A percentile compares a stretch with the other conserved stretches of the same genome.
Conservation (phyloP, 1,284 basidiomycete species). For the Trichosporon sp. region DNA sequence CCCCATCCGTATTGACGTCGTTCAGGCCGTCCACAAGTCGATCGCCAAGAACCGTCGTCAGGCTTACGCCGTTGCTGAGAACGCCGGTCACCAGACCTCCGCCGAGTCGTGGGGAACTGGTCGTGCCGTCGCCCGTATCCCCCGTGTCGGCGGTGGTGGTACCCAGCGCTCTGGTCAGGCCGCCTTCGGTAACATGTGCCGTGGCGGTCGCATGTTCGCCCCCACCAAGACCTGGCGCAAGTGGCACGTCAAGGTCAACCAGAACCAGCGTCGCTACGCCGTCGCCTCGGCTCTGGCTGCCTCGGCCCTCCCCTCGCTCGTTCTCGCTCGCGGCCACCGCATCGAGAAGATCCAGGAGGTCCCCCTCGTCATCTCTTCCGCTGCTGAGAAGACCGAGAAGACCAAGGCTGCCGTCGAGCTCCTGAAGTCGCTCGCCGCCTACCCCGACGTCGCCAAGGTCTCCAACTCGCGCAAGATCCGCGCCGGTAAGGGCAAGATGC, state of each 20-base stretch:
- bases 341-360: constrained; percentile 98
- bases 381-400: constrained; percentile 86
- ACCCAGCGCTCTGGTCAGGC: constrained; percentile 98
- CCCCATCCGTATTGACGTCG: constrained; percentile 97
- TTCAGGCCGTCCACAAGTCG: constrained; percentile 98
- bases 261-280: constrained; percentile 98
- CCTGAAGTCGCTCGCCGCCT: constrained; percentile 88
- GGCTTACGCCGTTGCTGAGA: constrained; percentile 94
- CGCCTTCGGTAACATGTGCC: constrained; percentile 99
- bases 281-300: constrained; percentile 97
- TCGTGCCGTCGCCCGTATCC: constrained; percentile 99
- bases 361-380: constrained; percentile 83
- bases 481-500: constrained; percentile 96
- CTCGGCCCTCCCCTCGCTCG: constrained; percentile 95
- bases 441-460: constrained; percentile 92
- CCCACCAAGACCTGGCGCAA: constrained; percentile 99
- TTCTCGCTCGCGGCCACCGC: constrained; percentile 98
- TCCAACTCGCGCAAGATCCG: constrained; percentile 97
- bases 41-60: constrained; percentile 99
- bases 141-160: constrained; percentile 98
- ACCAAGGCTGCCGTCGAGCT: constrained; percentile 97
- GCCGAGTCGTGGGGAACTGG: constrained; percentile 98
- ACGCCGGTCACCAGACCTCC: constrained; percentile 98
- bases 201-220: constrained; percentile 99
- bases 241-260: constrained; percentile 99